A percentile compares a stretch with the other conserved stretches of the same genome.
Evolutionary conservation across 345 rosid species (phyloP).

Genomic region (Dovyalis caffra): DNA sequence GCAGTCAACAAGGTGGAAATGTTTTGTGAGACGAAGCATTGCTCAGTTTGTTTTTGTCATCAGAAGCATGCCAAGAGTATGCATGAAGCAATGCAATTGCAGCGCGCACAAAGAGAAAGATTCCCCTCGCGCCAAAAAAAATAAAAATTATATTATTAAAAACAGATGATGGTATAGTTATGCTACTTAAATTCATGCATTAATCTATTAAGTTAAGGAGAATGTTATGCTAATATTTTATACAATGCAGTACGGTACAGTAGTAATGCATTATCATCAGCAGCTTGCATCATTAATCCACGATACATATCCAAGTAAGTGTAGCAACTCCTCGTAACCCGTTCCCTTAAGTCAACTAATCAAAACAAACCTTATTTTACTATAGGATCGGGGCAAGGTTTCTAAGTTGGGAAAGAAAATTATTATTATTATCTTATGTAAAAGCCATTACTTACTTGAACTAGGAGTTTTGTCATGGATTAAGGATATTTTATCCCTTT

Average conservation of each 20-base stretch:
- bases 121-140: too few species aligned
- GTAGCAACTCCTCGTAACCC: neutral
- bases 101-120: neutral
- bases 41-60: neutral
- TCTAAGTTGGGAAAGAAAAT: neutral
- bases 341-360: too few species aligned
- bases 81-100: conserved; percentile 31
- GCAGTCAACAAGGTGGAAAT: neutral
- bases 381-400: neutral
- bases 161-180: neutral
- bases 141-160: neutral
- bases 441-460: neutral
- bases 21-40: conserved; percentile 8
- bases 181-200: neutral
- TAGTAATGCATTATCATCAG: neutral
- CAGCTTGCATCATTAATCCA: neutral
- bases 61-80: conserved; percentile 33
- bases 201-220: neutral
- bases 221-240: neutral
- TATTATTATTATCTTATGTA: too few species aligned
- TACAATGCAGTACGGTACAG: too few species aligned
- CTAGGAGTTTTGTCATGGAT: neutral
- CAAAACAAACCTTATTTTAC: too few species aligned
- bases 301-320: neutral
- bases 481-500: neutral